Base-by-base conservation (phyloP, 1,284 basidiomycete genomes). In the Rhizoctonia solani region DNA sequence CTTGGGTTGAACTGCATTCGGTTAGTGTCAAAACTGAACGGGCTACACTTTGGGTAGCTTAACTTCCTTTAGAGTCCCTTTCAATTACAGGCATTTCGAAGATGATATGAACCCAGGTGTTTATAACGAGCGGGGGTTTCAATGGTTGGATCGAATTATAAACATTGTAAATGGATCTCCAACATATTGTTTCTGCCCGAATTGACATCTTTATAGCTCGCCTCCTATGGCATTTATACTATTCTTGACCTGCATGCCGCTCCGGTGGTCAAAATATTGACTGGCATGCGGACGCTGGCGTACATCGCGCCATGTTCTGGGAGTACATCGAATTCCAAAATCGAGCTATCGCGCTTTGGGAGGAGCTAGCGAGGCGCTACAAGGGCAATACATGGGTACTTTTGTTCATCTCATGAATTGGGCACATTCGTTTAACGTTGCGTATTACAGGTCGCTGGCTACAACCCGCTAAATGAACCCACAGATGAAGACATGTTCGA, bases 41-140 rank as follows among this genome's bases (percentile, higher is more conserved):
- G 42, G 3, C n/a, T 27, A 21, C 25, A 32, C 19, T 46, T 63
- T 4, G n/a, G 56, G 11, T 8, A 19, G 21, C 1, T 5, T 30
- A 47, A 47, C 5, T 27, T 8, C 21, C 25, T 25, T 42, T 59
- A 72, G 71, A 9, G 79, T 88, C 68, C 80, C 87, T 9, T 81
- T 89, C 73, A 86, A 85, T 71, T 88, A 88, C 74, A 80, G 82
- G 13, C 86, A 89, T 72, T 87, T 88, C 70, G 85, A 89, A 78
- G 74, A 87, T 75, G 86, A 88, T 72, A 77, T 83, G 77, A 87
- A 87, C 70, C 87, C 87, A 16, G 67, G 71, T 81, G 69, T 71
- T 27, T 72, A 68, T 42, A 69, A 72, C 29, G 71, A 79, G 46
- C 78, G 81, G 42, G 84, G 86, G 29, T 88, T 88, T 79, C 84